Evolutionary conservation across 2,329 filamentous ascomycete genomes (phyloP).

Genomic region (Parascedosporium putredinis): DNA sequence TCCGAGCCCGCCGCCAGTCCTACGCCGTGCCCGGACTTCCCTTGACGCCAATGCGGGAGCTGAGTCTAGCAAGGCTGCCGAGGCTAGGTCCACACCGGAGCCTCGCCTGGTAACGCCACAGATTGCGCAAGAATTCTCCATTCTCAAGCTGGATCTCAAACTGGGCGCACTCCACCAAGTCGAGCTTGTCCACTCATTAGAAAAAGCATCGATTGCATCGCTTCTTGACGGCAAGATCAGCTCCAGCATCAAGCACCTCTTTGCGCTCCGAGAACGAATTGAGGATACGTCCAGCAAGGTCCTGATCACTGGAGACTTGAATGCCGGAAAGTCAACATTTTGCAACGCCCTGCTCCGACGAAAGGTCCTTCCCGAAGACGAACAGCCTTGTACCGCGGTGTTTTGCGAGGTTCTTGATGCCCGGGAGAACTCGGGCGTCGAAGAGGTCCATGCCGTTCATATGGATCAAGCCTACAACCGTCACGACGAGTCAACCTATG

Average conservation of each 20-base stretch:
- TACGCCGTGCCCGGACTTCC: constrained; percentile 22
- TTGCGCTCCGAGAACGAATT: constrained; percentile 80
- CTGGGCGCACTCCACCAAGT: constrained; percentile 76
- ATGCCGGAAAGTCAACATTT: constrained; percentile 96
- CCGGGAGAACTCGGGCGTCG: constrained; percentile 77
- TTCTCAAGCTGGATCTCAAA: constrained; percentile 90
- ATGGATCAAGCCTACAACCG: constrained; percentile 71
- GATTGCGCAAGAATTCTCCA: constrained; percentile 90
- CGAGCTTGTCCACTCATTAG: constrained; percentile 86
- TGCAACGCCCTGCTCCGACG: constrained; percentile 92
- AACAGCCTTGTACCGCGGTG: constrained; percentile 95
- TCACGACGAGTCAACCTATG: constrained; percentile 88
- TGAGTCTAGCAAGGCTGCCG: constrained; percentile 65
- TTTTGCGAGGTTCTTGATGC: constrained; percentile 96
- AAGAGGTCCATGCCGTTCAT: constrained; percentile 93
- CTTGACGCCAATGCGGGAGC: constrained; percentile 30
- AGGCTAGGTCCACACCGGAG: constrained; percentile 51
- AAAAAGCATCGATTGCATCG: constrained; percentile 83
- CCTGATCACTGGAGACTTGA: constrained; percentile 87
- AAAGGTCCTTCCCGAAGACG: constrained; percentile 90
- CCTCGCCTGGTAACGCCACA: constrained; percentile 83
- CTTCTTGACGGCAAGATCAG: constrained; percentile 89
- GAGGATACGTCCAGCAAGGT: constrained; percentile 98
- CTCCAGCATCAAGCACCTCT: constrained; percentile 83
- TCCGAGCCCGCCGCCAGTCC: constrained; percentile 3